Evolutionary conservation across 2,329 filamentous ascomycete genomes (phyloP).

Genomic region (Thelonectria rubi): DNA sequence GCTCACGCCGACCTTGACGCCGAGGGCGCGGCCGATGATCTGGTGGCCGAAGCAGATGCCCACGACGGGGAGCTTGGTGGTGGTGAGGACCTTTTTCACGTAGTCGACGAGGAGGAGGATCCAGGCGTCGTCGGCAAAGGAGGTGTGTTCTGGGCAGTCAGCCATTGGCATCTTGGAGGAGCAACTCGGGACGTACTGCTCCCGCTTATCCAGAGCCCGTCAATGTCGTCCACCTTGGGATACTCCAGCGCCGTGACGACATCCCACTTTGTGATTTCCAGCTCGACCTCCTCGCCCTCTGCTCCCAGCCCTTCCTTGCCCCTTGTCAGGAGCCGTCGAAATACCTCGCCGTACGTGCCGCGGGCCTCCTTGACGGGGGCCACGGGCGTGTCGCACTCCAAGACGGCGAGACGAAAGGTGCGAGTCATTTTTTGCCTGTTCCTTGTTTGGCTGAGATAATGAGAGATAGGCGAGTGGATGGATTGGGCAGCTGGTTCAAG

Average conservation of each 20-base stretch:
- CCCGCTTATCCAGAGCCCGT: constrained; percentile 46
- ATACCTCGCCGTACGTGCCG: constrained; percentile 46
- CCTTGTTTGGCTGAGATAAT: not conserved
- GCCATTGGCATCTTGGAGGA: not conserved
- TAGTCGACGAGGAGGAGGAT: constrained; percentile 52
- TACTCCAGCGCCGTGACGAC: constrained; percentile 43
- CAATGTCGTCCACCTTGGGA: constrained; percentile 41
- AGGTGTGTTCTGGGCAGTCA: constrained; percentile 43
- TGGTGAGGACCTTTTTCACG: constrained; percentile 40
- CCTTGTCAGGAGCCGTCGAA: constrained; percentile 40
- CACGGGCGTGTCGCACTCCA: constrained; percentile 48
- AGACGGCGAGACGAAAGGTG: constrained; percentile 40
- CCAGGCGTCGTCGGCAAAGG: constrained; percentile 52
- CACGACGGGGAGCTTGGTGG: constrained; percentile 47
- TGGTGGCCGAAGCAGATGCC: constrained; percentile 60
- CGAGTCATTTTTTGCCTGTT: constrained; percentile 31
- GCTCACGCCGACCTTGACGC: constrained; percentile 48
- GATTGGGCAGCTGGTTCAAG: constrained; percentile 4
- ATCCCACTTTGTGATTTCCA: constrained; percentile 44
- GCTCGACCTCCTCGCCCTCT: constrained; percentile 30
- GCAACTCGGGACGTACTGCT: constrained; percentile 41
- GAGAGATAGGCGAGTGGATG: not conserved
- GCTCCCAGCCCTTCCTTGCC: constrained; percentile 37
- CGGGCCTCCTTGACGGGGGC: constrained; percentile 38
- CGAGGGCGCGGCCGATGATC: constrained; percentile 54